phyloP scores from a whole-genome alignment of 1,284 basidiomycete species.

The Meripilus lineatus region DNA sequence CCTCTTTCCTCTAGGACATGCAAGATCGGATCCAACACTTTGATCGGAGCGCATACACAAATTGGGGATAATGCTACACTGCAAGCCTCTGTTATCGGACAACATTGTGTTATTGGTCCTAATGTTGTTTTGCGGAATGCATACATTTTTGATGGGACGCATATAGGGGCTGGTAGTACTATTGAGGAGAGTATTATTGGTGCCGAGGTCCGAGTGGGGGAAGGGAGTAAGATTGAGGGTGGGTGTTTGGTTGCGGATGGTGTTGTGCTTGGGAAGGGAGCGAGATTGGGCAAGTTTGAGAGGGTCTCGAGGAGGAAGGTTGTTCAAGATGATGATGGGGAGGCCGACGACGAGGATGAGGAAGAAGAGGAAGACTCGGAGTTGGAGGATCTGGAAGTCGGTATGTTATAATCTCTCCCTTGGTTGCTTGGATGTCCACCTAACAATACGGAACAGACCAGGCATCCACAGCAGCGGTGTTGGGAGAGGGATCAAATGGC shows the following conservation, averaged over 20 bases:
- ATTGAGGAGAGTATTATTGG: constrained; percentile 81
- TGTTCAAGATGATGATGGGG: constrained; percentile 22
- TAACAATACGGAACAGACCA: constrained; percentile 24
- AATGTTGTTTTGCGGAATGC: constrained; percentile 64
- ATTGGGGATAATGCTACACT: constrained; percentile 64
- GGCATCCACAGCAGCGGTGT: constrained; percentile 39
- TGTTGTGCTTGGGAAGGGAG: constrained; percentile 72
- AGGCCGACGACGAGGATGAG: constrained; percentile 27
- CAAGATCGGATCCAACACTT: constrained; percentile 77
- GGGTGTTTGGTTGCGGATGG: constrained; percentile 81
- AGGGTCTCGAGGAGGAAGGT: constrained; percentile 55
- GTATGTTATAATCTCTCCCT: constrained; percentile 34
- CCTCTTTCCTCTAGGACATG: constrained; percentile 54
- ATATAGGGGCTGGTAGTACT: constrained; percentile 72
- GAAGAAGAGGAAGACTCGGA: constrained; percentile 50
- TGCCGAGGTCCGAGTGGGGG: constrained; percentile 66
- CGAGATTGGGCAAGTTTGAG: constrained; percentile 66
- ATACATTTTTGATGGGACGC: constrained; percentile 79
- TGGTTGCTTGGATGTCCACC: background rate
- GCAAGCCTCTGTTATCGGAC: constrained; percentile 71
- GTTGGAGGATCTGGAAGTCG: constrained; percentile 56
- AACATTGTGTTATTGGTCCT: constrained; percentile 64
- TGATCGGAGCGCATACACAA: constrained; percentile 70
- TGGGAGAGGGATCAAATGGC: constrained; percentile 64
- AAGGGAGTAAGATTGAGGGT: constrained; percentile 53